These are phyloP conservation scores for Aspergillus ellipticus DNA, from an alignment of 495 filamentous ascomycete species.

Conservation along the genomic window DNA sequence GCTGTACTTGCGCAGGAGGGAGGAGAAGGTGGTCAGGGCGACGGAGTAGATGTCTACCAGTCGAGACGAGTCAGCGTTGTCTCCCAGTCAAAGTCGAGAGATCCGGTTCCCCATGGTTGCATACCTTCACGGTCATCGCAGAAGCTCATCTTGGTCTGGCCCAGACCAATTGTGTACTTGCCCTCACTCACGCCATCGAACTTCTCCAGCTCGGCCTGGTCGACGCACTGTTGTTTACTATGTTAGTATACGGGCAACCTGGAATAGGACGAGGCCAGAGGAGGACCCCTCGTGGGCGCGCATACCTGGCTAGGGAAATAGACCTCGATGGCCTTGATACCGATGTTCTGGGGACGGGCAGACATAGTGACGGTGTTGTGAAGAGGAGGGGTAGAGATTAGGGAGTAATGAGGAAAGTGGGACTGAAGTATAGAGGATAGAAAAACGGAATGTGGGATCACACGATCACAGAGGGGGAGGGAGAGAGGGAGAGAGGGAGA, in stretches of 20 bases:
- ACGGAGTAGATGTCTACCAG: slow-evolving; percentile 93
- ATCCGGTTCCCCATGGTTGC: slow-evolving; percentile 15
- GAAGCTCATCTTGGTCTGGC: slow-evolving; percentile 99
- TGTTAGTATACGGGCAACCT: slow-evolving; percentile 18
- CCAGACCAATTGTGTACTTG: slow-evolving; percentile 99
- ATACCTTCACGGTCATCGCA: slow-evolving; percentile 97
- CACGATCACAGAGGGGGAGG: neutral
- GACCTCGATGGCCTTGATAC: slow-evolving; percentile 99
- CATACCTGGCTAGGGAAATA: slow-evolving; percentile 95
- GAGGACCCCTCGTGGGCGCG: too few relatives aligned
- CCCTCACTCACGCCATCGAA: slow-evolving; percentile 92
- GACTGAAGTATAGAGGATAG: too few relatives aligned
- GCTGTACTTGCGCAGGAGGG: slow-evolving; percentile 87
- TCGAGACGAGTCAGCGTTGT: slow-evolving; percentile 2
- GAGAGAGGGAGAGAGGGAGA: slow-evolving; percentile 1
- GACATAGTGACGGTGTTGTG: slow-evolving; percentile 61
- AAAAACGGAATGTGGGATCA: neutral
- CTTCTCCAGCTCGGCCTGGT: slow-evolving; percentile 93
- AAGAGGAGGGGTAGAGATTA: neutral
- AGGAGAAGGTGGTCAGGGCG: slow-evolving; percentile 81
- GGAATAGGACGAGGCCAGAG: neutral
- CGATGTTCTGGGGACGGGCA: slow-evolving; percentile 88
- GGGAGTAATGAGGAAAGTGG: neutral
- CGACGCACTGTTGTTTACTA: slow-evolving; percentile 73
- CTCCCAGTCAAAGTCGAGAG: neutral